Conservation (phyloP, 2,329 filamentous ascomycete species). For the Aspergillus sp. region DNA sequence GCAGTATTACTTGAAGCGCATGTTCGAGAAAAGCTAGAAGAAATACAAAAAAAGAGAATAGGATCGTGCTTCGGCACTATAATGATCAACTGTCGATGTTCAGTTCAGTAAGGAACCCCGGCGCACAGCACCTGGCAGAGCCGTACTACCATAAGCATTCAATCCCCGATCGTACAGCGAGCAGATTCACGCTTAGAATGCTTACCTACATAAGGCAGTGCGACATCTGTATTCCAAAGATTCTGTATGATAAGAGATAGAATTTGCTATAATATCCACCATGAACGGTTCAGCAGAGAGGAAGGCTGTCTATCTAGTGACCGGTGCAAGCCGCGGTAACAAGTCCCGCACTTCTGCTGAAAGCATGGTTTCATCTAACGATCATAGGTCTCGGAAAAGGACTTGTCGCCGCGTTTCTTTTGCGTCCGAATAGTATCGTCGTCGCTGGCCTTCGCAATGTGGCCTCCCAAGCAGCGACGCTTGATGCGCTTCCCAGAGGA, state of each 20-base stretch:
- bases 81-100: not conserved
- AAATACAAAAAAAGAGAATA: not conserved
- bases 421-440: not conserved
- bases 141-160: too few relatives aligned
- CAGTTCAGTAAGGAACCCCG: not conserved
- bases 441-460: not conserved
- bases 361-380: not conserved
- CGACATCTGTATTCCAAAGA: not conserved
- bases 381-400: not conserved
- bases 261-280: not conserved
- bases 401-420: not conserved
- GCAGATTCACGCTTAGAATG: not conserved
- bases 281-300: not conserved
- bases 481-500: not conserved
- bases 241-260: too few relatives aligned
- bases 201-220: not conserved
- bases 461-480: not conserved
- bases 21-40: not conserved
- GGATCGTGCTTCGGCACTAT: not conserved
- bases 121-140: too few relatives aligned
- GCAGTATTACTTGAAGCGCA: not conserved
- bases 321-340: not conserved
- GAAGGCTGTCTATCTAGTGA: not conserved
- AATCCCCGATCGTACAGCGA: not conserved
- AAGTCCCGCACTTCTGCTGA: not conserved